These are phyloP conservation scores for Nakazawaea laoshanensis DNA, from an alignment of 805 yeast species.

Conservation along the genomic window DNA sequence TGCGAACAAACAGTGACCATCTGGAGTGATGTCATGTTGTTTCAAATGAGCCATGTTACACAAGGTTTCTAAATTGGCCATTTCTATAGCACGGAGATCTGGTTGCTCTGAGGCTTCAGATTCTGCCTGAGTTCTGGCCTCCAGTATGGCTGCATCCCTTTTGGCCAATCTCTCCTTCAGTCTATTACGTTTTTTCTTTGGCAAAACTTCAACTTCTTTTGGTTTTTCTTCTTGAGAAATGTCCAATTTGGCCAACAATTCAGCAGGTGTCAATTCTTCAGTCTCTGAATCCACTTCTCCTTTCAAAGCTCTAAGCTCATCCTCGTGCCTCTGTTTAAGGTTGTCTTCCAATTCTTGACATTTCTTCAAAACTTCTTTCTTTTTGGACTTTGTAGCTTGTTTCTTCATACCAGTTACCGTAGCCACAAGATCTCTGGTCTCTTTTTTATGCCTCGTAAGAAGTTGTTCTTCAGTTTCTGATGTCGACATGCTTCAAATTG, in stretches of 20 bases:
- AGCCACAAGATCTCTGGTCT: conserved; percentile 56
- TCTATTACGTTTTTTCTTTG: conserved; percentile 56
- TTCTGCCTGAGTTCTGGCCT: conserved; percentile 57
- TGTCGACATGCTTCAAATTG: no score
- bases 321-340: conserved; percentile 43
- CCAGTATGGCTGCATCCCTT: conserved; percentile 61
- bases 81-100: conserved; percentile 65
- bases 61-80: conserved; percentile 49
- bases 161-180: conserved; percentile 77
- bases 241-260: conserved; percentile 51
- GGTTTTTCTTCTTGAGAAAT: conserved; percentile 19
- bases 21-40: conserved; percentile 72
- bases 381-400: conserved; percentile 73
- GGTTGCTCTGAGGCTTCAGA: conserved; percentile 60
- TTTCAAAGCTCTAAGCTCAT: conserved; percentile 30
- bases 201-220: conserved; percentile 17
- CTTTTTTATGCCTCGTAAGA: conserved; percentile 58
- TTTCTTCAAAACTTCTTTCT: conserved; percentile 54
- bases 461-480: conserved; percentile 38
- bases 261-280: conserved; percentile 55
- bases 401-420: conserved; percentile 70
- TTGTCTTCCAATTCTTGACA: conserved; percentile 53
- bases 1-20: conserved; percentile 90
- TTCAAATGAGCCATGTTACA: conserved; percentile 40
- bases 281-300: conserved; percentile 11